Percentiles rank a stretch among this genome's conserved stretches.
Conservation (phyloP, 1,284 basidiomycete species). For the Apiotrichum veenhuisii region DNA sequence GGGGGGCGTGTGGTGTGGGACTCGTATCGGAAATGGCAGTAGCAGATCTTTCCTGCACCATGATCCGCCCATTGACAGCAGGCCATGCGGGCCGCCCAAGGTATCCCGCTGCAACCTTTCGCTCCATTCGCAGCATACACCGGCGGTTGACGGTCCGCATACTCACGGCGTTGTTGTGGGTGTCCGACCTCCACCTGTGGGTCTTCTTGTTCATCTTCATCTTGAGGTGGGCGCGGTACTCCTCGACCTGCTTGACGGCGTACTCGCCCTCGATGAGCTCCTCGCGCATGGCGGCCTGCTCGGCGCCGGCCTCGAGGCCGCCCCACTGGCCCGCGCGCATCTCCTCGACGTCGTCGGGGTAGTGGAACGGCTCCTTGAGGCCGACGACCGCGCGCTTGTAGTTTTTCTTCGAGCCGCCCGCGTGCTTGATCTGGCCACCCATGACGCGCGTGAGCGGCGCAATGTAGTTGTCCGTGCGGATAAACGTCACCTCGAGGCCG, state of each 20-base stretch:
- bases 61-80: too few species aligned
- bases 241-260: conserved; percentile 54
- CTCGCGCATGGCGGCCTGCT: conserved; percentile 57
- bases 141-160: too few species aligned
- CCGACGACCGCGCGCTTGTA: conserved; percentile 88
- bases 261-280: conserved; percentile 62
- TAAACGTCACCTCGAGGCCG: conserved; percentile 83
- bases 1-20: too few species aligned
- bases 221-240: conserved; percentile 46
- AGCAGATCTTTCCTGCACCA: too few species aligned
- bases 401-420: conserved; percentile 52
- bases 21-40: too few species aligned
- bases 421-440: conserved; percentile 29
- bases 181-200: conserved; percentile 40
- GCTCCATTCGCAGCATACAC: not conserved
- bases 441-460: conserved; percentile 54
- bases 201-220: conserved; percentile 44
- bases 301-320: conserved; percentile 31
- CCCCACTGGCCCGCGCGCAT: conserved; percentile 52
- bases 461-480: conserved; percentile 84
- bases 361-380: conserved; percentile 84
- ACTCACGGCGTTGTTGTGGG: conserved; percentile 42
- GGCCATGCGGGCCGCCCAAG: too few species aligned
- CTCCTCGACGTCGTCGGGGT: conserved; percentile 72
- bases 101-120: not conserved